Percentiles rank a stretch among this genome's conserved stretches.
These are phyloP conservation scores for Pouteria campechiana DNA, from an alignment of 179 eudicot genomes.

Conservation along the genomic window DNA sequence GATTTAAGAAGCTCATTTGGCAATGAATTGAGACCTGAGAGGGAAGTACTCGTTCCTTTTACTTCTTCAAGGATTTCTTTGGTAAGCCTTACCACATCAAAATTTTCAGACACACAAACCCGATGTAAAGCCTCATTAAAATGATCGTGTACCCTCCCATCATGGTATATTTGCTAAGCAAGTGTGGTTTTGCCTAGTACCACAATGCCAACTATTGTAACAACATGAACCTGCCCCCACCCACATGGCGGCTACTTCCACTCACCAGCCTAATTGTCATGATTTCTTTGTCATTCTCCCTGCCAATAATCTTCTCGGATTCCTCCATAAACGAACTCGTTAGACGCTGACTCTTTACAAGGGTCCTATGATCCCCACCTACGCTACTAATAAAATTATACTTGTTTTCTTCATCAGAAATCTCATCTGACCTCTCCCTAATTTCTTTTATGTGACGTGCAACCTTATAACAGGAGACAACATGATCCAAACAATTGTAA, in stretches of 20 bases:
- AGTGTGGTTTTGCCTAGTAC: slow-evolving; percentile 9
- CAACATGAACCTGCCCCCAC: slow-evolving; percentile 3
- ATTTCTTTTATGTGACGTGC: not conserved
- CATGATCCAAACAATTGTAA: not conserved
- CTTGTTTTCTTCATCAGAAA: no score
- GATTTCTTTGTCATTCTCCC: slow-evolving; percentile 11
- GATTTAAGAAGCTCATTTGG: not conserved
- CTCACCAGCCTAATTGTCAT: slow-evolving; percentile 4
- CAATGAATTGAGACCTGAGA: not conserved
- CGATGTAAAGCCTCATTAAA: slow-evolving; percentile 1
- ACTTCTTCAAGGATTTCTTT: slow-evolving; percentile 1
- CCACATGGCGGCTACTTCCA: not conserved
- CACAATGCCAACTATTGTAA: slow-evolving; percentile 11
- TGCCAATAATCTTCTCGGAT: slow-evolving; percentile 11
- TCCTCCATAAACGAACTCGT: no score
- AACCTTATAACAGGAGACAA: not conserved
- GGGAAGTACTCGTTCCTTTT: not conserved
- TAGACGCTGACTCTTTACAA: no score
- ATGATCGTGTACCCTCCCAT: not conserved
- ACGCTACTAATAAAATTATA: not conserved
- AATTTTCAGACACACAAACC: slow-evolving; percentile 11
- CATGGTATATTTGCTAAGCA: slow-evolving; percentile 1
- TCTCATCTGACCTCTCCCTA: not conserved
- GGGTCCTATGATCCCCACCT: slow-evolving; percentile 6
- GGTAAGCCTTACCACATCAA: slow-evolving; percentile 3